Percentiles rank a stretch among this genome's conserved stretches.
phyloP scores from a whole-genome alignment of 352 stramenopile species.

The Pythium biforme region DNA sequence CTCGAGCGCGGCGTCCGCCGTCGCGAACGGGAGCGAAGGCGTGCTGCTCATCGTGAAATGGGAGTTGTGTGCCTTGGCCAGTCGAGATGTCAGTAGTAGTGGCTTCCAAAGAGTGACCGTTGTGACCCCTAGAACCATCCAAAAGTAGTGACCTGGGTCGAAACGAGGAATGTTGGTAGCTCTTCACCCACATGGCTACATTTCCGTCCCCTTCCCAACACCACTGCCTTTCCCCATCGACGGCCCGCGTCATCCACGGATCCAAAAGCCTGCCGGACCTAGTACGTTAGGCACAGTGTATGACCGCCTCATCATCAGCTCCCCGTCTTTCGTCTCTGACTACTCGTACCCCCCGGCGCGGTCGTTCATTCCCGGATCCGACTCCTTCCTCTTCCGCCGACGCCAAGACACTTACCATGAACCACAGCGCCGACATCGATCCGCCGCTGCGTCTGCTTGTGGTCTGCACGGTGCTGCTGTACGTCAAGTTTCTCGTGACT shows the following conservation, averaged over 20 bases:
- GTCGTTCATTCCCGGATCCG: background rate
- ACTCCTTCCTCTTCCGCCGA: background rate
- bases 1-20: constrained; percentile 27
- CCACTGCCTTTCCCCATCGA: background rate
- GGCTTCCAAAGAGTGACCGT: background rate
- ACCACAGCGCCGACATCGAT: too few species aligned
- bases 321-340: background rate
- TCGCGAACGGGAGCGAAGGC: background rate
- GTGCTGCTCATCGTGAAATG: background rate
- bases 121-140: background rate
- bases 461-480: constrained; percentile 39
- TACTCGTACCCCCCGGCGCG: too few species aligned
- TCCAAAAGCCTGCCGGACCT: background rate
- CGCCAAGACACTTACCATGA: background rate
- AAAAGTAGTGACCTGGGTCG: background rate
- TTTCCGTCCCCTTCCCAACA: background rate
- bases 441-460: constrained; percentile 3
- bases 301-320: background rate
- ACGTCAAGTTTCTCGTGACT: constrained; percentile 58
- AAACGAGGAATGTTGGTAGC: background rate
- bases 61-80: constrained; percentile 13
- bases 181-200: background rate
- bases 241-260: background rate
- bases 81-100: background rate
- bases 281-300: background rate